These are phyloP conservation scores for Cyberlindnera nakhonratchasimensis DNA, from an alignment of 805 yeast species.

Conservation along the genomic window DNA sequence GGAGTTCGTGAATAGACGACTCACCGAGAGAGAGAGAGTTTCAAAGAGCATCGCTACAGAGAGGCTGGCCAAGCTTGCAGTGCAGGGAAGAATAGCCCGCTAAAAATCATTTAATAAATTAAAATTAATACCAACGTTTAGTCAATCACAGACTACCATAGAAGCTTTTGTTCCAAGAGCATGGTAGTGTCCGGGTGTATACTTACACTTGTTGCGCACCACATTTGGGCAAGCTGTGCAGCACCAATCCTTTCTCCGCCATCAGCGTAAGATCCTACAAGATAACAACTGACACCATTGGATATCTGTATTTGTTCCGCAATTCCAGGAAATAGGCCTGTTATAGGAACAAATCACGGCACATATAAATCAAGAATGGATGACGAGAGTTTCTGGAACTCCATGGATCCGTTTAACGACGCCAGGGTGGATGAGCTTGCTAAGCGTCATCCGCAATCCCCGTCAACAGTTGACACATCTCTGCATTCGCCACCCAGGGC, in stretches of 20 bases:
- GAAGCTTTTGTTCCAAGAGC: too few relatives aligned
- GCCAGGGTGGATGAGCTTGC: not conserved
- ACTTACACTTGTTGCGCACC: too few relatives aligned
- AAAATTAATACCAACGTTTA: not conserved
- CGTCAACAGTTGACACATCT: not conserved
- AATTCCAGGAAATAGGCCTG: too few relatives aligned
- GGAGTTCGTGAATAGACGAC: slow-evolving; percentile 53
- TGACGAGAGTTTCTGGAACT: slow-evolving; percentile 1
- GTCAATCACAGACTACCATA: too few relatives aligned
- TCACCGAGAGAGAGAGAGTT: slow-evolving; percentile 56
- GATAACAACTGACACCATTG: too few relatives aligned
- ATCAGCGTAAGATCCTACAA: too few relatives aligned
- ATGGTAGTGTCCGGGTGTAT: too few relatives aligned
- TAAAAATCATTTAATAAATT: not conserved
- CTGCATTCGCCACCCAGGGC: not conserved
- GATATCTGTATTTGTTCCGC: too few relatives aligned
- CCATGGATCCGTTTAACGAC: not conserved
- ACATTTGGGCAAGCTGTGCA: too few relatives aligned
- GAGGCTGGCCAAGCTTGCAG: slow-evolving; percentile 28
- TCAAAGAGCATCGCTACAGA: slow-evolving; percentile 33
- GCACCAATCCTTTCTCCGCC: too few relatives aligned
- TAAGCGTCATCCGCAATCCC: not conserved
- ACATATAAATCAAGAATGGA: not conserved
- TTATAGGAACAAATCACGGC: not conserved
- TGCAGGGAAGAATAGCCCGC: slow-evolving; percentile 3